Conservation (phyloP, 768 basidiomycete species). For the Boletus coccyginus region DNA sequence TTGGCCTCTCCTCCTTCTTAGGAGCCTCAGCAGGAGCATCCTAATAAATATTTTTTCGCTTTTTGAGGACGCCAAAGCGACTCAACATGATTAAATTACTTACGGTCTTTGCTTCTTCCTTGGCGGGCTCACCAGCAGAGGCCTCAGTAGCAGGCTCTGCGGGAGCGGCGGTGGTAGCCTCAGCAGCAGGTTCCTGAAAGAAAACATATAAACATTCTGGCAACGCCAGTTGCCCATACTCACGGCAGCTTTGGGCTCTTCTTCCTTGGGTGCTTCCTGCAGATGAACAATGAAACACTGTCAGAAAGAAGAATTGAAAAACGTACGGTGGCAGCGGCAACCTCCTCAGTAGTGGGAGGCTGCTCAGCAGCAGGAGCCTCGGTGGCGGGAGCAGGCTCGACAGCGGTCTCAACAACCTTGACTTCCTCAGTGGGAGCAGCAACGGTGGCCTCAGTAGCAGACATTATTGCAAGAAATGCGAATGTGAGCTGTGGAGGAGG, state of each 20-base stretch:
- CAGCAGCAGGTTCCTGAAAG: slow-evolving; percentile 37
- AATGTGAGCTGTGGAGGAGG: slow-evolving; percentile 47
- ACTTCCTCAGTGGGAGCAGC: slow-evolving; percentile 52
- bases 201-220: background rate
- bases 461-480: slow-evolving; percentile 73
- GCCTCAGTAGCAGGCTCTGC: slow-evolving; percentile 30
- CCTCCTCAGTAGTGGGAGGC: slow-evolving; percentile 30
- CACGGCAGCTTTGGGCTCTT: slow-evolving; percentile 40
- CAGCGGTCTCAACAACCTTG: slow-evolving; percentile 43
- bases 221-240: background rate
- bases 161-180: slow-evolving; percentile 21
- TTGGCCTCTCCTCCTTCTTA: slow-evolving; percentile 79
- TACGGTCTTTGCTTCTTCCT: slow-evolving; percentile 45
- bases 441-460: slow-evolving; percentile 62
- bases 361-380: slow-evolving; percentile 28
- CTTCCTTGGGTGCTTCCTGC: slow-evolving; percentile 44
- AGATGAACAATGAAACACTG: background rate
- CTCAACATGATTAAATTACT: slow-evolving; percentile 15
- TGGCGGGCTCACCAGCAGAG: slow-evolving; percentile 33
- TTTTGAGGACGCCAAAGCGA: slow-evolving; percentile 33
- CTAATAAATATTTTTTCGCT: background rate
- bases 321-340: slow-evolving; percentile 36
- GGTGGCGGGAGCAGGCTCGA: slow-evolving; percentile 30
- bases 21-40: slow-evolving; percentile 45
- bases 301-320: background rate